Evolutionary conservation across 441 rosid species (phyloP).

Genomic region (Pelargonium australe): DNA sequence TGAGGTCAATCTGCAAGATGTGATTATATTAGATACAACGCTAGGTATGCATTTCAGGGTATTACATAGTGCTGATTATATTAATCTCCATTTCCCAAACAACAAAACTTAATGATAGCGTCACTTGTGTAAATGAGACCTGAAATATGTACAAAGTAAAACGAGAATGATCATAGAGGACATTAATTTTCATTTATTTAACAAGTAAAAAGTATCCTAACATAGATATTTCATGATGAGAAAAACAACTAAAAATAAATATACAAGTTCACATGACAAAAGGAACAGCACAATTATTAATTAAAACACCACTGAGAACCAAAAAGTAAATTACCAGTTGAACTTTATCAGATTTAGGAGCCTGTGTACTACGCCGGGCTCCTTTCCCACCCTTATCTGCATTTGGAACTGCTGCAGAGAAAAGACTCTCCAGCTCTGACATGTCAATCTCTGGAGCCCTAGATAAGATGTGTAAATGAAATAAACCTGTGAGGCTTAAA

Average conservation of each 20-base stretch:
- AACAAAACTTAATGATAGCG: neutral
- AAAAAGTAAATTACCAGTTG: conserved; percentile 63
- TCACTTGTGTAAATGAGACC: neutral
- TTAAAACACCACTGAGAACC: neutral
- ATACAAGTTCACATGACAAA: neutral
- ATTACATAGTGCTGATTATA: neutral
- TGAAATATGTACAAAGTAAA: conserved; percentile 1
- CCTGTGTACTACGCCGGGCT: conserved; percentile 36
- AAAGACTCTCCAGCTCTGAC: conserved; percentile 84
- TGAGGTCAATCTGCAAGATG: conserved; percentile 80
- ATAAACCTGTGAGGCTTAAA: conserved; percentile 6
- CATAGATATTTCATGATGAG: neutral
- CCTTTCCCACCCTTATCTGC: conserved; percentile 42
- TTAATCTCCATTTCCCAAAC: neutral
- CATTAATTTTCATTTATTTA: neutral
- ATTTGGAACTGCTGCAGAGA: conserved; percentile 64
- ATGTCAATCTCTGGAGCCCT: conserved; percentile 91
- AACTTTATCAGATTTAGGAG: conserved; percentile 69
- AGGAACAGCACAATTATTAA: neutral
- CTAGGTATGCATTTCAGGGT: neutral
- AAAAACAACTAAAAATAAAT: neutral
- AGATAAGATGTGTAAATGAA: conserved; percentile 19
- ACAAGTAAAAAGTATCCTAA: neutral
- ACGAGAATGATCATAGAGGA: neutral
- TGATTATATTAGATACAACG: conserved; percentile 15